These are phyloP conservation scores for Misopates orontium DNA, from an alignment of 257 asterid species.

Conservation along the genomic window DNA sequence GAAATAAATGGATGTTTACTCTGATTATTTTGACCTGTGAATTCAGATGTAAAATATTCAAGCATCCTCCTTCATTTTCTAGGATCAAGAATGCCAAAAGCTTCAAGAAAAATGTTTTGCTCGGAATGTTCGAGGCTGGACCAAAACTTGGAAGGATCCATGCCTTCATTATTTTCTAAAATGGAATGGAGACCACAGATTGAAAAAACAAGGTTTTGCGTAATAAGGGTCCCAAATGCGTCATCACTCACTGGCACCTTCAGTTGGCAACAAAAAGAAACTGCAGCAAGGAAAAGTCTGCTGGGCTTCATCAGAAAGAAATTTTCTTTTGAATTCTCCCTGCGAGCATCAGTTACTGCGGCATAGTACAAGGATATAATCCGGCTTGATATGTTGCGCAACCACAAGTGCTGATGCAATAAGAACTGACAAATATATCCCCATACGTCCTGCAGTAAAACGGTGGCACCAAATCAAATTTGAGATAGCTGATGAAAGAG, in stretches of 20 bases:
- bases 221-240: conserved; percentile 38
- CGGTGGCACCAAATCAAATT: conserved; percentile 10
- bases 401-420: conserved; percentile 83
- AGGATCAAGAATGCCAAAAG: conserved; percentile 68
- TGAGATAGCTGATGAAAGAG: not conserved
- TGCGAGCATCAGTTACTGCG: conserved; percentile 41
- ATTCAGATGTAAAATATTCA: conserved; percentile 54
- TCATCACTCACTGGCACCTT: conserved; percentile 61
- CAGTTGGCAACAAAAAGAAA: conserved; percentile 72
- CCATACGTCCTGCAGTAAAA: conserved; percentile 71
- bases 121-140: conserved; percentile 52
- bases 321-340: conserved; percentile 33
- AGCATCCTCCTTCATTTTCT: conserved; percentile 64
- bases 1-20: conserved; percentile 55
- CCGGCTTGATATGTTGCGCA: conserved; percentile 77
- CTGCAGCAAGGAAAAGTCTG: conserved; percentile 65
- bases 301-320: conserved; percentile 66
- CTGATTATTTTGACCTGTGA: conserved; percentile 32
- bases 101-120: conserved; percentile 53
- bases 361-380: conserved; percentile 59
- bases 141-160: conserved; percentile 58
- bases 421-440: conserved; percentile 63
- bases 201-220: conserved; percentile 66
- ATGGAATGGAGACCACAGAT: conserved; percentile 57
- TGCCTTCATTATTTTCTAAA: conserved; percentile 38